Percentiles rank a stretch among this genome's conserved stretches.
Evolutionary conservation across 495 filamentous ascomycete species (phyloP).

Genomic region (Parathielavia hyrcaniae): DNA sequence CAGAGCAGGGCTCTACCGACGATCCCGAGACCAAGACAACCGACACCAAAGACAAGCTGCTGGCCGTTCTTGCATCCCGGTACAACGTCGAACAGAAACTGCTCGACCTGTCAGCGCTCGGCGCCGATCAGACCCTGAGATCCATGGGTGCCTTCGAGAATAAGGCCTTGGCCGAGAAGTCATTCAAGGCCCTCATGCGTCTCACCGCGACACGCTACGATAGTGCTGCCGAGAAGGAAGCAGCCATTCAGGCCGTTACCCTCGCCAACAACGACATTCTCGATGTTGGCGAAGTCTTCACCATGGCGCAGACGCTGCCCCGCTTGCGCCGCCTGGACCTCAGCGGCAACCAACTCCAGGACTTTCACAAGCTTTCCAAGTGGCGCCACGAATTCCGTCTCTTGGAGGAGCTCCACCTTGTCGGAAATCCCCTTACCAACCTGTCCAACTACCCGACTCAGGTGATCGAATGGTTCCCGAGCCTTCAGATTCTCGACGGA

Average conservation of each 20-base stretch:
- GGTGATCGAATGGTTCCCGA: constrained; percentile 76
- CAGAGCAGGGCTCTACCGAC: constrained; percentile 7
- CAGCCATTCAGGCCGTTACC: constrained; percentile 68
- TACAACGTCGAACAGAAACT: constrained; percentile 66
- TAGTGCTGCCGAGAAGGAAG: constrained; percentile 55
- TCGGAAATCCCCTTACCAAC: constrained; percentile 66
- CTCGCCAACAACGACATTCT: constrained; percentile 70
- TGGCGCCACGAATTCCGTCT: constrained; percentile 74
- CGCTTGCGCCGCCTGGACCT: constrained; percentile 79
- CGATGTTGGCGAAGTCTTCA: constrained; percentile 60
- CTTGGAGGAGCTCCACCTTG: constrained; percentile 71
- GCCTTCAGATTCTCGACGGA: constrained; percentile 64
- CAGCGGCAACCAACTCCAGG: constrained; percentile 67
- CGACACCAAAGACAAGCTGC: constrained; percentile 41
- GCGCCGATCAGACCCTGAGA: constrained; percentile 57
- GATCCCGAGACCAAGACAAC: constrained; percentile 29
- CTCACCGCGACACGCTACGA: constrained; percentile 68
- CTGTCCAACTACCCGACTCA: constrained; percentile 57
- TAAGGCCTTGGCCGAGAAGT: constrained; percentile 67
- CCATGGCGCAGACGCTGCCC: constrained; percentile 69
- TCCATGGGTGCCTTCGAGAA: constrained; percentile 70
- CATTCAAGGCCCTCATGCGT: constrained; percentile 83
- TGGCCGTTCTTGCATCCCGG: constrained; percentile 59
- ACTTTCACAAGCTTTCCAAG: constrained; percentile 60
- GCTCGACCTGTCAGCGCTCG: constrained; percentile 71